A percentile compares a stretch with the other conserved stretches of the same genome.
Conservation (phyloP, 2,329 filamentous ascomycete genomes). For the Fusarium illudens region DNA sequence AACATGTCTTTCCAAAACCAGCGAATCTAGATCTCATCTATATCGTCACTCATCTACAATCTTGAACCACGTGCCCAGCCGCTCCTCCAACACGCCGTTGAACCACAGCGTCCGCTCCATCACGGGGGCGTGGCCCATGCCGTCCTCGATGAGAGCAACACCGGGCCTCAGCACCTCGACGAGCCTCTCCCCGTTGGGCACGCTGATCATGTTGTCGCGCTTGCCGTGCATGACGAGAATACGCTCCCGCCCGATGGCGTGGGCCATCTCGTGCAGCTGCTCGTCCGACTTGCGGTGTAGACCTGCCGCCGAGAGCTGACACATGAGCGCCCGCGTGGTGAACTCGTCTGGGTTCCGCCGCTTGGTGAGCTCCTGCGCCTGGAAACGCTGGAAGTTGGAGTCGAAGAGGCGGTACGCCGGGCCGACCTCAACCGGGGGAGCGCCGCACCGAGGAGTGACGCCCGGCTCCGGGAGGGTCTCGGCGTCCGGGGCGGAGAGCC, state of each 20-base stretch:
- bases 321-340: conserved; percentile 72
- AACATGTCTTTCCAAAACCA: background rate
- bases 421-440: conserved; percentile 40
- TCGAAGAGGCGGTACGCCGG: conserved; percentile 65
- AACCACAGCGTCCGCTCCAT: conserved; percentile 77
- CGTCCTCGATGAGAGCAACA: conserved; percentile 70
- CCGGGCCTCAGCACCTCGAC: conserved; percentile 71
- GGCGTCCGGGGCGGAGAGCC: conserved; percentile 69
- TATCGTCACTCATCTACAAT: conserved; percentile 43
- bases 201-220: conserved; percentile 78
- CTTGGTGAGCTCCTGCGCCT: conserved; percentile 81
- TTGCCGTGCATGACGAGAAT: conserved; percentile 83
- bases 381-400: conserved; percentile 83
- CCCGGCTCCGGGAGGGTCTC: conserved; percentile 57
- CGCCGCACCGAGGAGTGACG: conserved; percentile 52
- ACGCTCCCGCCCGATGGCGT: conserved; percentile 74
- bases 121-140: conserved; percentile 77
- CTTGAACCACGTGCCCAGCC: conserved; percentile 61
- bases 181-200: conserved; percentile 74
- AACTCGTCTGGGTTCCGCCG: conserved; percentile 68
- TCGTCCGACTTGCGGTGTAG: conserved; percentile 80
- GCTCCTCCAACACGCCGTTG: conserved; percentile 67
- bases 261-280: conserved; percentile 61
- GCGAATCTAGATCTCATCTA: background rate
- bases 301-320: conserved; percentile 80